Evolutionary conservation across 352 stramenopile genomes (phyloP).

Genomic region (Globisporangium apiculatum): DNA sequence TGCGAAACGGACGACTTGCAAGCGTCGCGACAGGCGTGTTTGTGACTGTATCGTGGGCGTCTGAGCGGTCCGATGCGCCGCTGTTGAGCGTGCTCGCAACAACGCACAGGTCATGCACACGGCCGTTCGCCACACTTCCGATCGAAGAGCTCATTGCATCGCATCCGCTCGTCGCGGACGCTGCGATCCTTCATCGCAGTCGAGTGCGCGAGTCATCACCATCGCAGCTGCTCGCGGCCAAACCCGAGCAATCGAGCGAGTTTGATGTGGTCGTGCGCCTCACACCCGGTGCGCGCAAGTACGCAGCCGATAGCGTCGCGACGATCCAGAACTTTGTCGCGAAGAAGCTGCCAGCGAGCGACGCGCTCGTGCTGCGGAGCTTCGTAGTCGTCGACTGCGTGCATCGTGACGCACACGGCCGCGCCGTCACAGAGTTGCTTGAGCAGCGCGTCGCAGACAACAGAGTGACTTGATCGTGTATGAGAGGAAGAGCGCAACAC

Average conservation of each 20-base stretch:
- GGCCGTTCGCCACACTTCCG: constrained; percentile 7
- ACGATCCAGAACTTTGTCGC: constrained; percentile 13
- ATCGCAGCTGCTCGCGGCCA: neutral
- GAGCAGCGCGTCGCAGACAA: neutral
- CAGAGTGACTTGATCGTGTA: too few relatives aligned
- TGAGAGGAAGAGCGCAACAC: too few relatives aligned
- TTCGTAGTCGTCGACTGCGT: constrained; percentile 5
- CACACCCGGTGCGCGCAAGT: constrained; percentile 9
- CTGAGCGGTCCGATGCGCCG: neutral
- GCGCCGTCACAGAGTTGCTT: neutral
- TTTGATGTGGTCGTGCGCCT: constrained; percentile 4
- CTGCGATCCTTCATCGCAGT: constrained; percentile 2
- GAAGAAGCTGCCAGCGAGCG: constrained; percentile 4
- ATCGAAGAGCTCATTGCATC: constrained; percentile 22
- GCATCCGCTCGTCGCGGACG: constrained; percentile 21
- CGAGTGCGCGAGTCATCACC: neutral
- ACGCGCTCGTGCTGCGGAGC: neutral
- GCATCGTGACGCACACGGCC: constrained; percentile 6
- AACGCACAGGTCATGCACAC: neutral
- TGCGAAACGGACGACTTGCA: too few relatives aligned
- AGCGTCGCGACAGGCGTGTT: constrained; percentile 5
- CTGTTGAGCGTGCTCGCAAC: constrained; percentile 8
- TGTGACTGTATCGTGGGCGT: constrained; percentile 12
- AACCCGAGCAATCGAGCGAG: neutral
- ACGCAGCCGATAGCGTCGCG: constrained; percentile 10